Percentiles rank a stretch among this genome's conserved stretches.
Conservation (phyloP, 169 alveolate species). For the Plasmodium knowlesi region DNA sequence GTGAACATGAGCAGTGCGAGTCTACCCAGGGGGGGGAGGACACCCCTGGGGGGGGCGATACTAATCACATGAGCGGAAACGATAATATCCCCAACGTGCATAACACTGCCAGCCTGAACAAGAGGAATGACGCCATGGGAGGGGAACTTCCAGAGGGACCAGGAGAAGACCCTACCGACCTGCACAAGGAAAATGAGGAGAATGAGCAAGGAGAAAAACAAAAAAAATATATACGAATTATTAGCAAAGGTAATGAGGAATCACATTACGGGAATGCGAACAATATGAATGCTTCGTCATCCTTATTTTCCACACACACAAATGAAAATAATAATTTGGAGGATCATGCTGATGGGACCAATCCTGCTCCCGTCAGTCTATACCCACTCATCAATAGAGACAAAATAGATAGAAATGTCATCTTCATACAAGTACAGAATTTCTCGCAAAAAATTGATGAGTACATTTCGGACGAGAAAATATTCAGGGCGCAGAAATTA, state of each 20-base stretch:
- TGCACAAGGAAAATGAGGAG: neutral
- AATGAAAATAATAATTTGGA: neutral
- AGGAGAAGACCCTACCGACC: neutral
- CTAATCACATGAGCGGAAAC: neutral
- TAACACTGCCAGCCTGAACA: neutral
- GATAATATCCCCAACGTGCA: neutral
- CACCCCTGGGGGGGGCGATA: neutral
- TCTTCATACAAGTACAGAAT: slow-evolving; percentile 21
- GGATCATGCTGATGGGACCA: neutral
- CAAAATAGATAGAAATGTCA: slow-evolving; percentile 37
- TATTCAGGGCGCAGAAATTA: slow-evolving; percentile 70
- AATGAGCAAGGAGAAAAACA: neutral
- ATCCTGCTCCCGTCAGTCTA: neutral
- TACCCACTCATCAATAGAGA: neutral
- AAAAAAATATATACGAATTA: neutral
- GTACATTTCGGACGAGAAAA: slow-evolving; percentile 56
- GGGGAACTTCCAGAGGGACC: neutral
- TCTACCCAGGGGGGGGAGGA: neutral
- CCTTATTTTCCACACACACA: neutral
- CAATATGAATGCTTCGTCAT: neutral
- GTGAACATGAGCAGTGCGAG: neutral
- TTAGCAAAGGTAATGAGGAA: neutral
- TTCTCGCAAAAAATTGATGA: slow-evolving; percentile 69
- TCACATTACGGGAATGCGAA: neutral
- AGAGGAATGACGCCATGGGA: neutral